Evolutionary conservation across 2,329 filamentous ascomycete species (phyloP), one percentile per base, ranked within the genome.

Genomic region (Talaromyces sp.): DNA sequence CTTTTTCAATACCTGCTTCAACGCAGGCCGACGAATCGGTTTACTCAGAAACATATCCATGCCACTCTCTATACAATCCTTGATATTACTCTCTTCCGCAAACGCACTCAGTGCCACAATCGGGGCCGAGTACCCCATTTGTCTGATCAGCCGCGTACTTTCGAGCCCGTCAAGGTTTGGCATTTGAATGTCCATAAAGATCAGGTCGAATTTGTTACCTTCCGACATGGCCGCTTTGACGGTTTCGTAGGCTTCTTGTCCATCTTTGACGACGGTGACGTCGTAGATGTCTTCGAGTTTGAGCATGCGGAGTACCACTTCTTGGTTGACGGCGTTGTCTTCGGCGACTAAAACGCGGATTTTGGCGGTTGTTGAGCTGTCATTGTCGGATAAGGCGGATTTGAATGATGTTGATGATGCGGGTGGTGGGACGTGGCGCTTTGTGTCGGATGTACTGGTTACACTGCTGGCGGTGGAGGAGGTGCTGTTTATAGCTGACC

Each of bases 131-230:
- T 94, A 97, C 1, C 92, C 92, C 78, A 93, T 89, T 69, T 91
- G 80, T 6, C 92, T 84, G 65, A 97, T 96, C 35, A 95, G 78
- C 9, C 87, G 83, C 0, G 92, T 96, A 48, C 88, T 92, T 70
- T 96, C 88, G 22, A 97, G 77, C 1, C 92, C 92, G 67, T 96
- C 91, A 13, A 97, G 81, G 62, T 94, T 95, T 3, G 92, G 92
- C 92, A 97, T 97, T 74, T 84, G 90, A 7, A 96, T 88, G 66
- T 97, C 92, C 92, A 96, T 97, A 69, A 96, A 94, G 62, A 97
- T 93, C 25, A 97, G 80, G 64, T 96, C 90, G 69, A 93, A 96
- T 2, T 82, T 82, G 56, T 82, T 80, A 54, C 86, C 82, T 28
- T 81, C 82, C 52, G 86, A 84, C 88, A 96, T 94, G 62, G 86